Percentiles rank a stretch among this genome's conserved stretches.
phyloP scores from a whole-genome alignment of 495 filamentous ascomycete genomes.

The Gamarada debralockiae region DNA sequence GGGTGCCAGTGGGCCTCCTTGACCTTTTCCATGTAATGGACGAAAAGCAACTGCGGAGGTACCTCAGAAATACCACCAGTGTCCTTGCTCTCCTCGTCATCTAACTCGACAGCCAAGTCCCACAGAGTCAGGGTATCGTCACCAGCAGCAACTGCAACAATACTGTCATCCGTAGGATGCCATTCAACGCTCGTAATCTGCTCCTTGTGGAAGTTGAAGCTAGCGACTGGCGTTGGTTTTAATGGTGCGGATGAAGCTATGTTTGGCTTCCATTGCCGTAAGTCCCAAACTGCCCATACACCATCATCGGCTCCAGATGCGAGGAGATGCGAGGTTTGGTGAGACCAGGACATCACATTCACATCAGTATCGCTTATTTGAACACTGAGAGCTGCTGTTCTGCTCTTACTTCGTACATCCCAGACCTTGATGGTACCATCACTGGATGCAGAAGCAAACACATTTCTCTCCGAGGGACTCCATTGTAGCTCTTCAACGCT shows the following conservation, averaged over 20 bases:
- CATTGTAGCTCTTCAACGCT: slow-evolving; percentile 95
- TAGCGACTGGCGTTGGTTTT: slow-evolving; percentile 71
- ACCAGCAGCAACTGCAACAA: slow-evolving; percentile 85
- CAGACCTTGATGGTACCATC: slow-evolving; percentile 95
- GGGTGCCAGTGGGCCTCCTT: slow-evolving; percentile 98
- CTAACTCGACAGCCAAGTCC: slow-evolving; percentile 94
- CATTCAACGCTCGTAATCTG: slow-evolving; percentile 96
- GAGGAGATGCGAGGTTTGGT: slow-evolving; percentile 78
- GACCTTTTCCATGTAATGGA: slow-evolving; percentile 89
- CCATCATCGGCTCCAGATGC: slow-evolving; percentile 94
- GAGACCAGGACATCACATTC: slow-evolving; percentile 94
- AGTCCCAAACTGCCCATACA: slow-evolving; percentile 92
- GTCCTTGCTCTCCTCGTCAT: slow-evolving; percentile 92
- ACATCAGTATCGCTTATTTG: slow-evolving; percentile 81
- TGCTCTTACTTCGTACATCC: slow-evolving; percentile 87
- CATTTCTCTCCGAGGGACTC: slow-evolving; percentile 85
- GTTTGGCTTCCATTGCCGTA: slow-evolving; percentile 86
- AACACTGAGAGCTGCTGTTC: slow-evolving; percentile 79
- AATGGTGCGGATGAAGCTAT: slow-evolving; percentile 30
- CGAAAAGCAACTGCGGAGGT: slow-evolving; percentile 90
- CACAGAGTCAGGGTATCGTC: slow-evolving; percentile 94
- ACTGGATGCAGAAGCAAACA: slow-evolving; percentile 88
- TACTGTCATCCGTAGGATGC: slow-evolving; percentile 94
- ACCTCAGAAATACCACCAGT: slow-evolving; percentile 85
- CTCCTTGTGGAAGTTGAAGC: slow-evolving; percentile 90